phyloP scores from a whole-genome alignment of 2,329 filamentous ascomycete species.

The Fusarium pseudoanthophilum region DNA sequence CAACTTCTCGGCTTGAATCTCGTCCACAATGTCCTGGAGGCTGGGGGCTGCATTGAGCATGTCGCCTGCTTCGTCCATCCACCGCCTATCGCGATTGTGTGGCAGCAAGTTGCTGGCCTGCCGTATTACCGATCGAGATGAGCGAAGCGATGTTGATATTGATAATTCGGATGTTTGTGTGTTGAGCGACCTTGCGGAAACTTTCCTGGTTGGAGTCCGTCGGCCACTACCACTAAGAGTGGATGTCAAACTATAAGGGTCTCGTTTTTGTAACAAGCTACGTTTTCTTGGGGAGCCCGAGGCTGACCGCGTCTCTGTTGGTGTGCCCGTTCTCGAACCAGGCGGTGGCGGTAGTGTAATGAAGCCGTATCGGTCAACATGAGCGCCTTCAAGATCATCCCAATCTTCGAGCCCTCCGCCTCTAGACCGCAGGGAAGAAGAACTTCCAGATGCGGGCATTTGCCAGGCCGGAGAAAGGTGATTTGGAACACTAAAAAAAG shows the following conservation, averaged over 20 bases:
- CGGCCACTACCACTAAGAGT: slow-evolving; percentile 51
- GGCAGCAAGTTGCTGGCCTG: slow-evolving; percentile 69
- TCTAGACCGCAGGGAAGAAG: slow-evolving; percentile 57
- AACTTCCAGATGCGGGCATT: slow-evolving; percentile 57
- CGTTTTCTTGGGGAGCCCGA: slow-evolving; percentile 57
- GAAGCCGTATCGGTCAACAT: slow-evolving; percentile 76
- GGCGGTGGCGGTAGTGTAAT: slow-evolving; percentile 62
- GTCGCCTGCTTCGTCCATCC: slow-evolving; percentile 73
- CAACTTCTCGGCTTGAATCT: slow-evolving; percentile 62
- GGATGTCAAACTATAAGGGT: slow-evolving; percentile 53
- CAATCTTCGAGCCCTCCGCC: slow-evolving; percentile 71
- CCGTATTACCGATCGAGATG: slow-evolving; percentile 65
- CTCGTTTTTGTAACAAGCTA: slow-evolving; percentile 56
- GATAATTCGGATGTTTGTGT: slow-evolving; percentile 66
- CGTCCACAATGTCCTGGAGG: slow-evolving; percentile 65
- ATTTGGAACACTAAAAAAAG: slow-evolving; percentile 42
- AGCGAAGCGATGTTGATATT: slow-evolving; percentile 59
- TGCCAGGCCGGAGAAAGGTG: slow-evolving; percentile 49
- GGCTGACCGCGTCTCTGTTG: slow-evolving; percentile 55
- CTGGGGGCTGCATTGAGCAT: slow-evolving; percentile 71
- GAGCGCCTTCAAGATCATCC: slow-evolving; percentile 69
- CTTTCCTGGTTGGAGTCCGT: slow-evolving; percentile 63
- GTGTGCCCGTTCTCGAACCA: slow-evolving; percentile 54
- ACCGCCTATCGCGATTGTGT: slow-evolving; percentile 68
- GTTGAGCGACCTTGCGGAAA: slow-evolving; percentile 68